Base-by-base conservation (phyloP, 148 eudicot genomes). In the Oxyria digyna region DNA sequence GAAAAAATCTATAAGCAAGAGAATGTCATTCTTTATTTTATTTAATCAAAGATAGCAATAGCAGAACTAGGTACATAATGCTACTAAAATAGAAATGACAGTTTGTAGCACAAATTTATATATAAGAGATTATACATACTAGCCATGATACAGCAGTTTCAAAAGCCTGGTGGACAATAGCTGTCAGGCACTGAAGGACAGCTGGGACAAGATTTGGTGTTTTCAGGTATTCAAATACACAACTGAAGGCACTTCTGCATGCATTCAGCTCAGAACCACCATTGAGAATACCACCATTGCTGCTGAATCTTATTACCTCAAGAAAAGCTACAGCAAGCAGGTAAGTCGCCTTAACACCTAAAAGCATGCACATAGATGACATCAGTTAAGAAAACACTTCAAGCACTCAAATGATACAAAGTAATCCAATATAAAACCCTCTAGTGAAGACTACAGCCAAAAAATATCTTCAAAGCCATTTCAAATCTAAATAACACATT, bases 341-440 rank as follows among this genome's bases (percentile, higher is more conserved):
- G 82, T 95, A 95, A 67, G 97, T 95, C 67, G 99, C 91, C 81
- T 95, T 95, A 66, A 95, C 99, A 75, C 99, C 99, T 95, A 87
- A 17, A 77, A 35, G 71, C 40, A 62, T 32, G n/a, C 73, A 69
- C 42, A 68, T 26, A 65, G 35, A 57, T 57, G 64, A 8, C 0
- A 31, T 57, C 3, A 12, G 35, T 57, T 27, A 27, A 29, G 3
- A 24, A 21, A 57, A 57, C 64, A 27, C 64, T 14, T 57, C 8
- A 57, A 27, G 64, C 37, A 26, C 64, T 29, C n/a, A 57, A 13
- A 27, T 31, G 17, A 31, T 46, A 43, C 21, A 69, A 62, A 31
- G 5, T 17, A 46, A 31, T 21, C 50, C 29, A 21, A 23, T 4
- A 1, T 52, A 52, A 23, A 52, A 23, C 29, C 37, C 35, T 14